Evolutionary conservation across 1,284 basidiomycete species (phyloP).

Genomic region (Psilocybe mexicana): DNA sequence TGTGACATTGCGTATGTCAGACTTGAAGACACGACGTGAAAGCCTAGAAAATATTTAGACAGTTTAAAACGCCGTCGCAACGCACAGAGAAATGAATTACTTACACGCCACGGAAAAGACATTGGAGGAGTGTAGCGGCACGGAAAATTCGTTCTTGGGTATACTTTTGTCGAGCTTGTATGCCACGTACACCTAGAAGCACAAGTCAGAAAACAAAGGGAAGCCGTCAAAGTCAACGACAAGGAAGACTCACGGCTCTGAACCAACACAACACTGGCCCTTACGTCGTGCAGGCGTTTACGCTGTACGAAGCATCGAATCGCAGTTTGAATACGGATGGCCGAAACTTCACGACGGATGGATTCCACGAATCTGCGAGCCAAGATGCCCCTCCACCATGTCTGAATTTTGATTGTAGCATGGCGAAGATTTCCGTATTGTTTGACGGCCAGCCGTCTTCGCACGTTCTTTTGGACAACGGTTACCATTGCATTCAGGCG

Average conservation of each 20-base stretch:
- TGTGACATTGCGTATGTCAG: conserved; percentile 76
- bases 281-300: conserved; percentile 65
- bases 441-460: conserved; percentile 82
- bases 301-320: conserved; percentile 77
- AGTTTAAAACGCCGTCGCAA: too few relatives aligned
- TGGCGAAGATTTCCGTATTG: conserved; percentile 74
- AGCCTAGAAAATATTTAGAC: conserved; percentile 44
- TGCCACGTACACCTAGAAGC: conserved; percentile 74
- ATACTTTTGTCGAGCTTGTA: conserved; percentile 71
- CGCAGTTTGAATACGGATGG: conserved; percentile 76
- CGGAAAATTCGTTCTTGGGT: conserved; percentile 58
- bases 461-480: conserved; percentile 96
- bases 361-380: conserved; percentile 74
- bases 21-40: conserved; percentile 61
- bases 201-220: neutral
- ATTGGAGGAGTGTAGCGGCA: conserved; percentile 81
- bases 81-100: conserved; percentile 32
- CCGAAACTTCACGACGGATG: conserved; percentile 76
- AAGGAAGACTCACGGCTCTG: conserved; percentile 73
- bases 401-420: conserved; percentile 86
- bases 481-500: conserved; percentile 91
- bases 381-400: conserved; percentile 88
- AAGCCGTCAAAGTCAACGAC: neutral
- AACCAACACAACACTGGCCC: conserved; percentile 68
- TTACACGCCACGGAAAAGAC: conserved; percentile 86